Base-by-base conservation (phyloP, 768 basidiomycete species). In the Cubamyces lactineus region DNA sequence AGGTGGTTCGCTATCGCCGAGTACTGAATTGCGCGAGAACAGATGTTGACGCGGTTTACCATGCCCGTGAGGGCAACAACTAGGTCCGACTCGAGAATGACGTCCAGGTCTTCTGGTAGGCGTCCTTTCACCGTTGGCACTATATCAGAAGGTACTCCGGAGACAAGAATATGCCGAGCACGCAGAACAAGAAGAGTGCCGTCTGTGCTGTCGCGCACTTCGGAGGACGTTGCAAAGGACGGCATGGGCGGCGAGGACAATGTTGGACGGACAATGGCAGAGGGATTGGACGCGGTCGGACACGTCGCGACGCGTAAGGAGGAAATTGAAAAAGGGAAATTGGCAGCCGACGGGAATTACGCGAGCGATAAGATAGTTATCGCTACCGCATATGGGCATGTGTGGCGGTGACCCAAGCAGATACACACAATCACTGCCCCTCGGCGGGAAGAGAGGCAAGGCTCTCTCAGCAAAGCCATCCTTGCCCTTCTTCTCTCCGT, bases 1-100 rank as follows among this genome's bases (percentile, higher is more conserved):
- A 90, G 73, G 69, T 85, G 81, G 39, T 67, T 71, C 8, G 80
- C 77, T 51, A 86, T 75, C 28, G 79, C 80, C 28, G 89, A 91
- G 17, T 68, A 65, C 59, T 70, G 63, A 23, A 91, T 68, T n/a
- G 74, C 75, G 38, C 72, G 66, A 19, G 77, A 65, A 34, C 78
- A 62, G 26, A 86, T 73, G 60, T 69, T 65, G 52, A 65, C 71
- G 57, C 79, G 76, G 67, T 90, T 79, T 30, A 84, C 64, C 34
- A 74, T 74, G 42, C 87, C 89, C 59, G 82, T 78, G 64, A 91
- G 68, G 13, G 82, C 75, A 60, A 92, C 68, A 30, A 77, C 66
- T 42, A 91, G 66, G 69, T 80, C 78, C 7, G 85, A 80, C 40
- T 78, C 71, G 49, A 82, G 74, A 40, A 82, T 67, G 23, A 88